Evolutionary conservation across 1,139 yeast species (phyloP).

Genomic region (Sugiyamaella paludigena): DNA sequence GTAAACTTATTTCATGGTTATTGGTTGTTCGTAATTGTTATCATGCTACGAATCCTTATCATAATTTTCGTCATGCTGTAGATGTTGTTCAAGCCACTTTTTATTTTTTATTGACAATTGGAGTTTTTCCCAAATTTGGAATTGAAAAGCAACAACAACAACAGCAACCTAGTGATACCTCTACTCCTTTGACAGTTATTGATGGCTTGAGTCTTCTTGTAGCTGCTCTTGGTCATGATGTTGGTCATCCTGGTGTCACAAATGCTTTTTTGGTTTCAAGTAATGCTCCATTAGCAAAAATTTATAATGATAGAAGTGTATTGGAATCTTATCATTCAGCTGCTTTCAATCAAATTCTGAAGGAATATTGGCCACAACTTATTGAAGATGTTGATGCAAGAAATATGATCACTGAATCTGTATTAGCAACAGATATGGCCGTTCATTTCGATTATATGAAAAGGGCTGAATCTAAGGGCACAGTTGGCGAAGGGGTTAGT

Average conservation of each 20-base stretch:
- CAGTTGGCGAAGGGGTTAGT: background rate
- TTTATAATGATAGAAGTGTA: constrained; percentile 65
- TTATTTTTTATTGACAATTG: constrained; percentile 49
- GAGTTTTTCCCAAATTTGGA: constrained; percentile 43
- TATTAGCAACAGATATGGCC: constrained; percentile 94
- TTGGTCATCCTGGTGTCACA: constrained; percentile 94
- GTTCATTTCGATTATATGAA: constrained; percentile 74
- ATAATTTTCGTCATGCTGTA: constrained; percentile 91
- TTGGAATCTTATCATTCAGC: constrained; percentile 84
- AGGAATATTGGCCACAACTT: constrained; percentile 61
- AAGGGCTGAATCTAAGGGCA: constrained; percentile 28
- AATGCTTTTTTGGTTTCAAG: constrained; percentile 65
- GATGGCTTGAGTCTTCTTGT: constrained; percentile 62
- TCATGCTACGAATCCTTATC: constrained; percentile 83
- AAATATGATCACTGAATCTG: constrained; percentile 38
- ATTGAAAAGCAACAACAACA: constrained; percentile 26
- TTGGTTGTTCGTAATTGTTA: constrained; percentile 72
- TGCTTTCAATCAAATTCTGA: constrained; percentile 60
- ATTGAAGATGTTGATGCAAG: constrained; percentile 26
- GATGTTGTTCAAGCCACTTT: constrained; percentile 93
- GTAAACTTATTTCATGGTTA: constrained; percentile 55
- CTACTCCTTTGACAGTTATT: constrained; percentile 29
- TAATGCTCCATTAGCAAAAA: constrained; percentile 62
- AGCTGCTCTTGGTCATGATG: constrained; percentile 92
- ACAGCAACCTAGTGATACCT: background rate